phyloP scores from a whole-genome alignment of 306 rosid species.

The Coriaria nepalensis region DNA sequence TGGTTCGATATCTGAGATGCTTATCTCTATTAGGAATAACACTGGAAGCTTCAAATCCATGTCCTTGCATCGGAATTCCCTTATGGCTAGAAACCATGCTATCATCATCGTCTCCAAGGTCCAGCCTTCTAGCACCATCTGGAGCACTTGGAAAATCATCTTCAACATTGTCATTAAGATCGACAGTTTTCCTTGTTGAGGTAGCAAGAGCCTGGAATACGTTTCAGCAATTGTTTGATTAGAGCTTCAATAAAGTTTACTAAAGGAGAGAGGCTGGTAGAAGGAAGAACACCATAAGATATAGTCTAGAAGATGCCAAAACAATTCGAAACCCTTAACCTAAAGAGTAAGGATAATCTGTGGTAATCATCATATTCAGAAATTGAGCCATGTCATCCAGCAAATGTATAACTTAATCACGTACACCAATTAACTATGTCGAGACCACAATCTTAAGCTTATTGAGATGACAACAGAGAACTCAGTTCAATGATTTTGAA shows the following conservation, averaged over 20 bases:
- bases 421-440: too few species aligned
- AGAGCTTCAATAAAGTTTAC: neutral
- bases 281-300: too few species aligned
- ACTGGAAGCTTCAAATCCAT: conserved; percentile 35
- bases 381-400: too few species aligned
- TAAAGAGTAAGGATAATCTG: too few species aligned
- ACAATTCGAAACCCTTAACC: too few species aligned
- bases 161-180: conserved; percentile 24
- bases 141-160: conserved; percentile 37
- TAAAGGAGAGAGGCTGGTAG: neutral
- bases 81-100: conserved; percentile 72
- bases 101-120: conserved; percentile 58
- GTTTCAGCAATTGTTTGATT: conserved; percentile 15
- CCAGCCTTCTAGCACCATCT: conserved; percentile 45
- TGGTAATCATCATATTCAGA: too few species aligned
- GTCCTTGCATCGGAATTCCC: conserved; percentile 15
- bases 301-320: too few species aligned
- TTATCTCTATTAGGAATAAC: conserved; percentile 51
- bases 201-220: conserved; percentile 74
- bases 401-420: too few species aligned
- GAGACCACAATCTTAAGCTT: too few species aligned
- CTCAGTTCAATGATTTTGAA: neutral
- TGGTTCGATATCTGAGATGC: conserved; percentile 91
- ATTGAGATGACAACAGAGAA: too few species aligned
- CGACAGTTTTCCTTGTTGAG: conserved; percentile 37